phyloP scores from a whole-genome alignment of 2,329 filamentous ascomycete genomes.

The Alternaria burnsii region DNA sequence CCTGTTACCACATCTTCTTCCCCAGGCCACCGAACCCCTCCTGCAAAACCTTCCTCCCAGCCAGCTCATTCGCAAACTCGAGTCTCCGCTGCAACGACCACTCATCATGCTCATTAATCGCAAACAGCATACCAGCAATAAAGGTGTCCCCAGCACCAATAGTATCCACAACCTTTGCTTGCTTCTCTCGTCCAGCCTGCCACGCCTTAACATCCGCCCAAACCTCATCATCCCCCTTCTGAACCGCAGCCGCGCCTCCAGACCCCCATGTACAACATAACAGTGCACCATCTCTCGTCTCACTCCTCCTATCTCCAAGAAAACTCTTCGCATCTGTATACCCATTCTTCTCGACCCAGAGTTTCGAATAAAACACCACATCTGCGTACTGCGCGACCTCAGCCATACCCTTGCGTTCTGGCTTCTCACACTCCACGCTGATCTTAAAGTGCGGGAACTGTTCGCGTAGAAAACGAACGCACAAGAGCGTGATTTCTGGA shows the following conservation, averaged over 20 bases:
- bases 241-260: slow-evolving; percentile 60
- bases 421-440: slow-evolving; percentile 79
- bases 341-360: slow-evolving; percentile 67
- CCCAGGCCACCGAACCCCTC: slow-evolving; percentile 65
- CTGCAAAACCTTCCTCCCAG: slow-evolving; percentile 71
- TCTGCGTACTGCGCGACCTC: slow-evolving; percentile 70
- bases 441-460: slow-evolving; percentile 56
- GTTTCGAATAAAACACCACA: slow-evolving; percentile 76
- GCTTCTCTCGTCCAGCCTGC: slow-evolving; percentile 3
- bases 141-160: slow-evolving; percentile 81
- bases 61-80: slow-evolving; percentile 70
- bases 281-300: slow-evolving; percentile 53
- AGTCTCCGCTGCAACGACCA: slow-evolving; percentile 63
- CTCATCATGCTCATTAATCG: slow-evolving; percentile 61
- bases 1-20: slow-evolving; percentile 8
- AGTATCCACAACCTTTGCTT: slow-evolving; percentile 58
- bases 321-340: slow-evolving; percentile 19
- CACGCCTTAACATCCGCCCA: slow-evolving; percentile 20
- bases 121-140: slow-evolving; percentile 74
- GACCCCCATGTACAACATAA: slow-evolving; percentile 69
- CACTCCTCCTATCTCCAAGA: slow-evolving; percentile 44
- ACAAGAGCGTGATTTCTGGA: slow-evolving; percentile 67
- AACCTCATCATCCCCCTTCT: slow-evolving; percentile 29
- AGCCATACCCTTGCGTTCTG: slow-evolving; percentile 66
- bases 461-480: slow-evolving; percentile 64